phyloP scores from a whole-genome alignment of 108 stramenopile genomes.

The Discostella stelligeroides region DNA sequence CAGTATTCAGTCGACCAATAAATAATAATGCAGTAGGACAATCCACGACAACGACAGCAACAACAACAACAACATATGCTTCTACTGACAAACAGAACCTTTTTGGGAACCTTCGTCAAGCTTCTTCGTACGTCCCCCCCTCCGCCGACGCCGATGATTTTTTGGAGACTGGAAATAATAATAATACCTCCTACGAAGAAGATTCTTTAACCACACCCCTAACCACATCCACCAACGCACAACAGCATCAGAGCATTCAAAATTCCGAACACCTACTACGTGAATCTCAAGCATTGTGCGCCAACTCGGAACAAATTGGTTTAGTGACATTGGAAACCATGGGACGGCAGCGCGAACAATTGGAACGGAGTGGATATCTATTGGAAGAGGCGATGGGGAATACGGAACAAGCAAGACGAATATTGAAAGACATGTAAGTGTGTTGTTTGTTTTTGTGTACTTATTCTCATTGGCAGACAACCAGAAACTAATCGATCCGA shows the following conservation, averaged over 20 bases:
- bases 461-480: neutral
- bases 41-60: too few species aligned
- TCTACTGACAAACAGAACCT: constrained; percentile 20
- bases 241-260: constrained; percentile 56
- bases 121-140: constrained; percentile 27
- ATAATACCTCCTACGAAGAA: constrained; percentile 34
- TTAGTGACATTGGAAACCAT: constrained; percentile 62
- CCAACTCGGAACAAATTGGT: constrained; percentile 79
- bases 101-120: constrained; percentile 28
- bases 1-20: neutral
- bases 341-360: constrained; percentile 79
- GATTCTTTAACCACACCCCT: constrained; percentile 22
- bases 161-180: constrained; percentile 8
- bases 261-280: constrained; percentile 73
- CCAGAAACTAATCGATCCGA: neutral
- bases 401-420: constrained; percentile 59
- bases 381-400: constrained; percentile 51
- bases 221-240: neutral
- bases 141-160: constrained; percentile 12
- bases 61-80: too few species aligned
- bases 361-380: constrained; percentile 55
- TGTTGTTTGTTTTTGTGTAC: neutral
- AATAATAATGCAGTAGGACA: constrained; percentile 2
- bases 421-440: constrained; percentile 66
- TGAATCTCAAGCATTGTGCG: constrained; percentile 71